Conservation (phyloP, 768 basidiomycete species). For the Kwoniella dendrophila region DNA sequence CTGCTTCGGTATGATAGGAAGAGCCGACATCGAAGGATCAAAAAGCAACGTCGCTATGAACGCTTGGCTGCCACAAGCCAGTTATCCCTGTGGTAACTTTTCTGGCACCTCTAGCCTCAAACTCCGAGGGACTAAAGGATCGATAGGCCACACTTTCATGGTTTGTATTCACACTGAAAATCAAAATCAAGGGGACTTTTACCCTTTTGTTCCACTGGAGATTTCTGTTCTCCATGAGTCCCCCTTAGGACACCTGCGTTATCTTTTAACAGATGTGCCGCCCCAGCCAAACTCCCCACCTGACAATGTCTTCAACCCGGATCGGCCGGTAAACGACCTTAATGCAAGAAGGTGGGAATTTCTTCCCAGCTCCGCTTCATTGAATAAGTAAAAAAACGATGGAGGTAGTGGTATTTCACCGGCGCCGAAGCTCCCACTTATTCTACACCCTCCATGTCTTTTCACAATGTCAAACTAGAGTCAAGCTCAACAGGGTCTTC, state of each 20-base stretch:
- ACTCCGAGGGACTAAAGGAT: slow-evolving; percentile 78
- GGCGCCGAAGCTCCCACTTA: slow-evolving; percentile 77
- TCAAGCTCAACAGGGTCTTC: slow-evolving; percentile 84
- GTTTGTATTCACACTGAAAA: slow-evolving; percentile 80
- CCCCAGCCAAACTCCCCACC: slow-evolving; percentile 81
- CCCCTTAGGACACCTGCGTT: slow-evolving; percentile 79
- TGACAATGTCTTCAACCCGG: slow-evolving; percentile 74
- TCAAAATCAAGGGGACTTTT: slow-evolving; percentile 80
- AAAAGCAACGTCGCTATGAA: slow-evolving; percentile 82
- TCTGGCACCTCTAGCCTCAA: slow-evolving; percentile 79
- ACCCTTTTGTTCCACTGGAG: slow-evolving; percentile 77
- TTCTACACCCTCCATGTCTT: slow-evolving; percentile 79
- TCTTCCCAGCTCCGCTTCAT: slow-evolving; percentile 69
- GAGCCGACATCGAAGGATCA: slow-evolving; percentile 76
- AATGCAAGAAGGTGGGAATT: slow-evolving; percentile 49
- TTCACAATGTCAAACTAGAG: slow-evolving; percentile 84
- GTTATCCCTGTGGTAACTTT: slow-evolving; percentile 79
- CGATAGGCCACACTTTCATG: slow-evolving; percentile 81
- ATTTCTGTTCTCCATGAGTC: slow-evolving; percentile 78
- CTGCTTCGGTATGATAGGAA: slow-evolving; percentile 78
- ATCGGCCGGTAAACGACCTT: slow-evolving; percentile 64
- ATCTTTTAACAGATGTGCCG: slow-evolving; percentile 74
- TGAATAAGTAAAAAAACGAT: slow-evolving; percentile 78
- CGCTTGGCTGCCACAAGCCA: slow-evolving; percentile 73
- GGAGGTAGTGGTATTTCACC: slow-evolving; percentile 81